Base-by-base conservation (phyloP, 2,329 filamentous ascomycete species). In the Fusarium pseudonygamai region DNA sequence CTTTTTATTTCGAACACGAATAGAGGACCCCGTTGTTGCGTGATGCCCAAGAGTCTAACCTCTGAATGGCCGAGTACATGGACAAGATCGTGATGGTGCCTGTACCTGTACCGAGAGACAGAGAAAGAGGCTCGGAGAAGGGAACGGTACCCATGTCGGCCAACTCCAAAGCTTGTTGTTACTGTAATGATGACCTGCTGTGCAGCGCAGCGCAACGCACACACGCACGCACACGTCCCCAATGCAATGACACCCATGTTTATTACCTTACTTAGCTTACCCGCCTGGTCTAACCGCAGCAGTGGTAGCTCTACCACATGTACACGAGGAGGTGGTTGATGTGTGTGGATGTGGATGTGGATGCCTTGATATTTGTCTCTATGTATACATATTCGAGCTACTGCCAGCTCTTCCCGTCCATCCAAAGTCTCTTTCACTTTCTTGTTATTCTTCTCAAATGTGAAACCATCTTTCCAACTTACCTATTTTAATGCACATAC, bases 381-480 rank as follows among this genome's bases (percentile, higher is more conserved):
- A 61, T 60, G 59, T 67, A 69, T 72, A 69, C 73, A 57, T 73
- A 73, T 73, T 74, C 59, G 57, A 69, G 62, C 67, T 62, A 36
- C 71, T 73, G 67, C 69, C 69, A 72, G 59, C 71, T 56, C 63
- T 30, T 58, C 63, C 62, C 52, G 24, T 53, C 71, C 49, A 36
- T 43, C 60, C 55, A 55, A 71, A 60, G 34, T 32, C 39, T 56
- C 61, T 57, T 37, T 66, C 55, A 50, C 56, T 53, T 34, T 60
- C 63, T 60, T 52, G 52, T 63, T 60, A 45, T 57, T 65, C 53
- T 74, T 69, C 57, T 69, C 67, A 60, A 71, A 67, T 72, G 67
- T 60, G 50, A 74, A 73, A 28, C 60, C 42, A 59, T 57, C 70
- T 60, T 69, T 56, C 47, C 56, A 53, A 39, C 45, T 59, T 59